Evolutionary conservation across 2,329 filamentous ascomycete species (phyloP), one percentile per base, ranked within the genome.

Genomic region (Dryadomyces quercivorus): DNA sequence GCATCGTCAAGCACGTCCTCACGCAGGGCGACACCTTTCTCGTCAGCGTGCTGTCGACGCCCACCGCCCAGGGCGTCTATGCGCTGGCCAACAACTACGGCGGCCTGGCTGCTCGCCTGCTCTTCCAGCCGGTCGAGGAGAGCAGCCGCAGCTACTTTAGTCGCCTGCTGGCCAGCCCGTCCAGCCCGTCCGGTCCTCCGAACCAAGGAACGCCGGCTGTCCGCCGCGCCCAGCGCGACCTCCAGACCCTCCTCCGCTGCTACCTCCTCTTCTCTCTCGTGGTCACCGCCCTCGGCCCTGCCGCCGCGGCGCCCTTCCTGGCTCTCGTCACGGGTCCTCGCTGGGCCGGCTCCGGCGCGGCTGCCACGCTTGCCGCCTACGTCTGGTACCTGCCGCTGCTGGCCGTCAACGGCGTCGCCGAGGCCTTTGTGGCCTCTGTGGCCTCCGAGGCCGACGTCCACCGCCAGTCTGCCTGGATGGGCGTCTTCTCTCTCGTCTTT

Each of bases 71-170:
- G 71, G 93, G 93, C 15, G 83, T 89, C 40, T 98, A 97, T 65
- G 89, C 91, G 0, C 77, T 98, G 5, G 93, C 92, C 52, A 90
- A 90, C 62, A 98, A 97, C 68, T 98, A 93, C 66, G 93, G 93
- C 21, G 88, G 91, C 2, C 78, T 98, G 0, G 72, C 95, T 31
- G 93, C 93, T 0, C 81, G 93, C 3, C 81, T 97, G 59, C 72
- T 98, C 51, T 92, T 98, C 66, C 93, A 97, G 64, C 94, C 93
- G 8, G 82, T 98, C 57, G 93, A 98, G 68, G 94, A 98, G 69
- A 92, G 86, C 66, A 91, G 86, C 59, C 85, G 94, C 43, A 90
- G 85, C 64, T 84, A 95, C 65, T 96, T 97, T 57, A 91, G 89
- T 52, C 86, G 86, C 38, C 74, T 95, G 1, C 81, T 96, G 21